Percentiles rank a stretch among this genome's conserved stretches.
Conservation (phyloP, 371 early-diverging fungal species). For the Mortierella polycephala region DNA sequence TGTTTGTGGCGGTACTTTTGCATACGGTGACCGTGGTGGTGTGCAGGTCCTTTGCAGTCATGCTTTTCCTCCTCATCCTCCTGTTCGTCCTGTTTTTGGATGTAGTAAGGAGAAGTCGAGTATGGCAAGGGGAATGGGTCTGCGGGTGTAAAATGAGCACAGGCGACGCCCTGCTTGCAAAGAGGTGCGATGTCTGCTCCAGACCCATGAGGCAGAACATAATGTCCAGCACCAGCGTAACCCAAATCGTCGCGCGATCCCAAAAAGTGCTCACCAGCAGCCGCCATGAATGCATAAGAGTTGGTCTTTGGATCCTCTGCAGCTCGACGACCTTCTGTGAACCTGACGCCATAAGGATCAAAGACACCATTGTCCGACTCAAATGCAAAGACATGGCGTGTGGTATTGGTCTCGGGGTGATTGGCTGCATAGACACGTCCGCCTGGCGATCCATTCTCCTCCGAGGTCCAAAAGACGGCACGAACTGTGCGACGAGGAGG, state of each 20-base stretch:
- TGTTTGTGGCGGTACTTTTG: slow-evolving; percentile 2
- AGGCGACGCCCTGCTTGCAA: slow-evolving; percentile 60
- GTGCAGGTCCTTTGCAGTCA: background rate
- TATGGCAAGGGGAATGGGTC: slow-evolving; percentile 57
- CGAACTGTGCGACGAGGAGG: slow-evolving; percentile 67
- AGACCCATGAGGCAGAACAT: slow-evolving; percentile 32
- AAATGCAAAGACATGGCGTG: slow-evolving; percentile 61
- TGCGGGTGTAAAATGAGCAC: slow-evolving; percentile 58
- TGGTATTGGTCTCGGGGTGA: slow-evolving; percentile 55
- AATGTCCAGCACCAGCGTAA: slow-evolving; percentile 40
- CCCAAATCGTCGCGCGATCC: slow-evolving; percentile 42
- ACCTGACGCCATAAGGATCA: slow-evolving; percentile 62
- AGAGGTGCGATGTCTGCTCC: slow-evolving; percentile 60
- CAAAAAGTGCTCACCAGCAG: slow-evolving; percentile 42
- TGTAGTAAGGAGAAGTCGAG: slow-evolving; percentile 46
- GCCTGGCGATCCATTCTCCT: slow-evolving; percentile 64
- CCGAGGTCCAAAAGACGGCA: slow-evolving; percentile 67
- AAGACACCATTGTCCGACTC: slow-evolving; percentile 68
- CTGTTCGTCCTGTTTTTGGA: slow-evolving; percentile 14
- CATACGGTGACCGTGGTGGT: slow-evolving; percentile 1
- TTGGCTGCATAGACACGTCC: slow-evolving; percentile 59
- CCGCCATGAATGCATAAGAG: slow-evolving; percentile 39
- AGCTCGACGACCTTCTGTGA: slow-evolving; percentile 23
- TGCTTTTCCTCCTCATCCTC: slow-evolving; percentile 1
- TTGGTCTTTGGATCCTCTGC: slow-evolving; percentile 43